Base-by-base conservation (phyloP, 345 rosid species). In the Hibiscus tridactylites region DNA sequence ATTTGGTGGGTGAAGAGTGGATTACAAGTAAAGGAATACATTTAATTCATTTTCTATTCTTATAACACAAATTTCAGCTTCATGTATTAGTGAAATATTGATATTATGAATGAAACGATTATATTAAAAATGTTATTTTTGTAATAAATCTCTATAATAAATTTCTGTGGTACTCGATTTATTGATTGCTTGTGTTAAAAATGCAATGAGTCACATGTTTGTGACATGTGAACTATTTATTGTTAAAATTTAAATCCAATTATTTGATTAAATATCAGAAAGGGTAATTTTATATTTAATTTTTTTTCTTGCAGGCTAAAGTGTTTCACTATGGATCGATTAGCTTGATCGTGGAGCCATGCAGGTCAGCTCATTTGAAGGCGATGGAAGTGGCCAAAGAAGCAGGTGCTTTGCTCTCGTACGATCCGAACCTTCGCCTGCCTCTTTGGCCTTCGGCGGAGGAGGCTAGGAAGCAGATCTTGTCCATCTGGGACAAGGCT, bases 281-380 rank as follows among this genome's bases (percentile, higher is more conserved):
- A 37, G 42, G 42, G 42, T 37, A 35, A 35, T 8, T 49, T 13
- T 49, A 49, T 50, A 50, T 50, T 15, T 50, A 47, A 46, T 4
- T 47, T n/a, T 50, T 50, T 52, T 54, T 37, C 17, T 3, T 39
- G 49, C 72, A 95, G 99, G 91, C 94, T 24, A 95, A 83, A 56
- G 88, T 90, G 31, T 95, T 95, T 77, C 99, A 95, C 78, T 95
- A 90, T 68, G 99, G 98, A 78, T 95, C 99, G 1, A 95, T 95
- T 67, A 95, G 99, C 54, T 83, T 95, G 85, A 95, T 95, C 1
- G 98, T 92, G 78, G 98, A 96, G 89, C 99, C 99, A 74, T 96
- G 99, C 81, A 61, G 99, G 78, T 91, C 98, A 4, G 99, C 99
- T 1, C 99, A 96, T 35, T 29, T 92, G 19, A 86, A 86, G 78